phyloP scores from a whole-genome alignment of 2,329 filamentous ascomycete genomes.

The Sporothrix pseudoabietina region DNA sequence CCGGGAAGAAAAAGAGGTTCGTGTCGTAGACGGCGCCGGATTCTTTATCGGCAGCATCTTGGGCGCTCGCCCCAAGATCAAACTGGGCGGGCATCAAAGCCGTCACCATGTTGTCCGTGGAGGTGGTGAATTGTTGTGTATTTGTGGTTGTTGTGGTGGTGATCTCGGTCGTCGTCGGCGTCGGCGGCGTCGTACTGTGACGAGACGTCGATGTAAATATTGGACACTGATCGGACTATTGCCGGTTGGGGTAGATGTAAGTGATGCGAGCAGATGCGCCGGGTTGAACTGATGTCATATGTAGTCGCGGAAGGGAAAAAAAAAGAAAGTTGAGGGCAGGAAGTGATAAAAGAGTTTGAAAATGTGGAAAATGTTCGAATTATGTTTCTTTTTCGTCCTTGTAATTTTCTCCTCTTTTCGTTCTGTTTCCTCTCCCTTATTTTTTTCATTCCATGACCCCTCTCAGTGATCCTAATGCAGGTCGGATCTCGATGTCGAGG shows the following conservation, averaged over 20 bases:
- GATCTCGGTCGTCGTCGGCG: not conserved
- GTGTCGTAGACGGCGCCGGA: not conserved
- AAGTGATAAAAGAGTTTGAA: not conserved
- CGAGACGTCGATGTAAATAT: not conserved
- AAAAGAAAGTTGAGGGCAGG: not conserved
- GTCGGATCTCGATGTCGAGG: conserved; percentile 13
- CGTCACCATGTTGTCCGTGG: not conserved
- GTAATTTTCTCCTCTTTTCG: not conserved
- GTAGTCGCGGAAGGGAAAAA: not conserved
- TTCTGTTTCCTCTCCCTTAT: not conserved
- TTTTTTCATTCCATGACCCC: not conserved
- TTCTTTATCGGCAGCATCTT: not conserved
- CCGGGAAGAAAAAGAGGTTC: conserved; percentile 24
- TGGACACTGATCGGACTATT: conserved; percentile 1
- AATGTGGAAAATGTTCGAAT: not conserved
- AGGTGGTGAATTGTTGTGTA: not conserved
- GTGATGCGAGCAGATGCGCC: conserved; percentile 2
- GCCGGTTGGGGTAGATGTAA: not conserved
- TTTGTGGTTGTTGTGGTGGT: not conserved
- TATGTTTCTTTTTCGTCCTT: not conserved
- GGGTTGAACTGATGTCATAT: not conserved
- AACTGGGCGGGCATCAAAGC: not conserved
- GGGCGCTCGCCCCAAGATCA: not conserved
- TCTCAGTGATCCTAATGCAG: conserved; percentile 4
- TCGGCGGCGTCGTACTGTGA: not conserved